Base-by-base conservation (phyloP, 116 monocot species). In the Dioscorea cayenensis region DNA sequence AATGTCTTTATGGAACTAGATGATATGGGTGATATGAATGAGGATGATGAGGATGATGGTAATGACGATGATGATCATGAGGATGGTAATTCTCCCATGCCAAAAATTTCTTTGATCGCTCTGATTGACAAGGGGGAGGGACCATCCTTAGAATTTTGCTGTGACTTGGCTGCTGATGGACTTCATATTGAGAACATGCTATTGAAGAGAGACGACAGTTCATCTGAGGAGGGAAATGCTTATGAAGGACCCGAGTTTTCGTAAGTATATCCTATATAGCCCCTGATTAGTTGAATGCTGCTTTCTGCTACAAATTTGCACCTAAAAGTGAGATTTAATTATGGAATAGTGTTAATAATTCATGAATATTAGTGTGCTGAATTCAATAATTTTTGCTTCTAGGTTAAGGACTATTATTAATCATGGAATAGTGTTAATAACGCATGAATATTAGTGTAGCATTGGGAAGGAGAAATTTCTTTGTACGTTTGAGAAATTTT, bases 181-280 rank as follows among this genome's bases (percentile, higher is more conserved):
- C 76, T 92, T 28, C 29, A 70, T 29, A 95, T 95, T 25, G 84
- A 90, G 66, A 84, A 69, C 78, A 73, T 95, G 79, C 49, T 66
- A 21, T 51, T 80, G 63, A 92, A 83, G 71, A 77, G 72, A 29
- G 73, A 7, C 58, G 77, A 80, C 29, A 73, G 52, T 64, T 14
- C 73, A 51, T 14, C 73, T 74, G 89, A 83, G 69, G 71, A 61
- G 65, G 72, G 87, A 50, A 81, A 70, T 74, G 71, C 73, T 23
- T 95, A 92, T 70, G 62, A 77, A 49, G 92, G 92, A 5, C 92
- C 95, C 65, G 72, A 77, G 35, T 95, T 90, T 69, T 70, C 78
- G 95, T 92, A 79, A 85, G 92, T 79, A n/a, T 27, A 43, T 25
- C 2, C 12, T 23, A 2, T 7, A n/a, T 20, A 0, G 55, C 5